A percentile compares a stretch with the other conserved stretches of the same genome.
These are phyloP conservation scores for Solanum gracilifrons DNA, from an alignment of 257 asterid genomes.

Conservation along the genomic window DNA sequence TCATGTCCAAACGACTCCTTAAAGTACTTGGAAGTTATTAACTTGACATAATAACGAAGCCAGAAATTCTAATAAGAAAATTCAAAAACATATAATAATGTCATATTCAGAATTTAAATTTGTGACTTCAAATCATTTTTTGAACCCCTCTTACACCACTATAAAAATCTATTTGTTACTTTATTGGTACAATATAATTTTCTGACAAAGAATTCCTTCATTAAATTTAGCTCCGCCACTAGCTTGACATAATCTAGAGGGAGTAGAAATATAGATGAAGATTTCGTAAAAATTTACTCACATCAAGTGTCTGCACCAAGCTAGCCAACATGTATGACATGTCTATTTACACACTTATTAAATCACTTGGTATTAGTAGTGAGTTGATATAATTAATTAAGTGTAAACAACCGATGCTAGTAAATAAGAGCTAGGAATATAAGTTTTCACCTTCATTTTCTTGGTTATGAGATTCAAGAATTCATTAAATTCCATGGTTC, in stretches of 20 bases:
- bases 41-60: background rate
- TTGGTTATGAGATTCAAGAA: constrained; percentile 37
- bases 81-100: background rate
- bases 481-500: constrained; percentile 31
- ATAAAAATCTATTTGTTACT: background rate
- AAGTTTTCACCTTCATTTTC: constrained; percentile 20
- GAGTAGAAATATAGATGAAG: background rate
- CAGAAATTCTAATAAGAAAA: background rate
- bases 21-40: background rate
- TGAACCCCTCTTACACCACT: background rate
- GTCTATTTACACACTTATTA: background rate
- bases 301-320: background rate
- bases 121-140: no score
- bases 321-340: background rate
- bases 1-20: background rate
- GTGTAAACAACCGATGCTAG: background rate
- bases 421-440: background rate
- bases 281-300: background rate
- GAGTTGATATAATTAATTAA: background rate
- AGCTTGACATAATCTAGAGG: background rate
- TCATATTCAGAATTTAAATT: background rate
- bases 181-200: background rate
- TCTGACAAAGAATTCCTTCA: background rate
- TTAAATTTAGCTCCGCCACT: background rate
- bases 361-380: background rate